A percentile compares a stretch with the other conserved stretches of the same genome.
These are phyloP conservation scores for Reticulascus tulasneorum DNA, from an alignment of 2,329 filamentous ascomycete genomes.

Conservation along the genomic window DNA sequence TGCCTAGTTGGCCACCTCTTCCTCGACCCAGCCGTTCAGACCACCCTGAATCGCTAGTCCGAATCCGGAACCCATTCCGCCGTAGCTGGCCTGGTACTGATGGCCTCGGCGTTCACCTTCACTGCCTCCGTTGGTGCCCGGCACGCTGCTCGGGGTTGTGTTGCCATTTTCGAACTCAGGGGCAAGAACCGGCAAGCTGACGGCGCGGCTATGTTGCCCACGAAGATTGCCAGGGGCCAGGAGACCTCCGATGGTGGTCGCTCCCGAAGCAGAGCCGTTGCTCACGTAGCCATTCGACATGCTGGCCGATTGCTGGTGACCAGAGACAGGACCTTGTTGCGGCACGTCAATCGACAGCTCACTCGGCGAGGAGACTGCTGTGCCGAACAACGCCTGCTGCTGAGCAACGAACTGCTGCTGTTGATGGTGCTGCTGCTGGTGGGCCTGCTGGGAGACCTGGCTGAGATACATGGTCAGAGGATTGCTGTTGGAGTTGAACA, in stretches of 20 bases:
- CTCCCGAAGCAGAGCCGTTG: slow-evolving; percentile 47
- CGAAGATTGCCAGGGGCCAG: slow-evolving; percentile 65
- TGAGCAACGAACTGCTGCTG: slow-evolving; percentile 69
- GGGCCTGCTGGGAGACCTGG: slow-evolving; percentile 70
- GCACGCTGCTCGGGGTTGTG: slow-evolving; percentile 45
- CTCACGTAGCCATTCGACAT: slow-evolving; percentile 61
- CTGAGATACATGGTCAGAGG: slow-evolving; percentile 91
- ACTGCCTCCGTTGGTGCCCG: slow-evolving; percentile 36
- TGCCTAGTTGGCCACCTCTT: slow-evolving; percentile 57
- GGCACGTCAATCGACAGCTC: slow-evolving; percentile 56
- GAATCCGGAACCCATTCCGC: slow-evolving; percentile 56
- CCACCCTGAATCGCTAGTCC: slow-evolving; percentile 61
- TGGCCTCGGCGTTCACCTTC: slow-evolving; percentile 59
- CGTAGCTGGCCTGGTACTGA: slow-evolving; percentile 62
- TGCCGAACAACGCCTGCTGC: slow-evolving; percentile 77
- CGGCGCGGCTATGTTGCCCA: slow-evolving; percentile 70
- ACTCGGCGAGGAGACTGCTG: slow-evolving; percentile 57
- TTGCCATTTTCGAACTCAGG: slow-evolving; percentile 60
- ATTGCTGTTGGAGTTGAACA: slow-evolving; percentile 81
- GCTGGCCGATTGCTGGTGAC: slow-evolving; percentile 63
- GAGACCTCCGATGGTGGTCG: slow-evolving; percentile 72
- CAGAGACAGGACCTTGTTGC: slow-evolving; percentile 56
- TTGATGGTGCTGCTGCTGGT: slow-evolving; percentile 72
- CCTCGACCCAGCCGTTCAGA: slow-evolving; percentile 65
- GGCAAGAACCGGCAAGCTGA: slow-evolving; percentile 75